Conservation (phyloP, 345 rosid genomes). For the Mercurialis annua region DNA sequence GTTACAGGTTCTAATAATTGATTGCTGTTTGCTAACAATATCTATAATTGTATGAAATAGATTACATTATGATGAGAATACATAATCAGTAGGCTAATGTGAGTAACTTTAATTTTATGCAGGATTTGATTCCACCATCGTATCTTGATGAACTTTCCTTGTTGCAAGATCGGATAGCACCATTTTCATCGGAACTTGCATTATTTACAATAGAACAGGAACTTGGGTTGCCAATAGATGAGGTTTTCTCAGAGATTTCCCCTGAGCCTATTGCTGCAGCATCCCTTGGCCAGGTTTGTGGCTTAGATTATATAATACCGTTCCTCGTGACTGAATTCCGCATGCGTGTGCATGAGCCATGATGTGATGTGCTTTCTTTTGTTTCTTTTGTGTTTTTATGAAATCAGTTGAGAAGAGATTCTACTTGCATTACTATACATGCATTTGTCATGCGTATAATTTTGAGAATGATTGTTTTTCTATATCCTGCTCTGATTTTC, state of each 20-base stretch:
- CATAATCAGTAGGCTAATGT: constrained; percentile 1
- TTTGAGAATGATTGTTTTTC: constrained; percentile 3
- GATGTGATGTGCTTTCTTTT: too few relatives aligned
- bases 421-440: too few relatives aligned
- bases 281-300: constrained; percentile 82
- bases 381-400: constrained; percentile 9
- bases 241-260: constrained; percentile 81
- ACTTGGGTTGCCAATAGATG: constrained; percentile 64
- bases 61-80: too few relatives aligned
- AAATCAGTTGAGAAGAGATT: too few relatives aligned
- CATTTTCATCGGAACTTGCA: constrained; percentile 86
- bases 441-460: background rate
- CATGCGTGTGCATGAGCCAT: constrained; percentile 9
- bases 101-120: constrained; percentile 9
- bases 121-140: constrained; percentile 88
- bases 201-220: constrained; percentile 69
- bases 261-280: constrained; percentile 92
- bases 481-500: constrained; percentile 3
- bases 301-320: background rate
- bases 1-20: background rate
- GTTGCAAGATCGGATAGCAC: constrained; percentile 85
- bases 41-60: too few relatives aligned
- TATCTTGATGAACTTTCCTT: constrained; percentile 84
- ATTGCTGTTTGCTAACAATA: too few relatives aligned
- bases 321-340: background rate